Percentiles rank a stretch among this genome's conserved stretches.
Evolutionary conservation across 139 green algal species (phyloP).

Genomic region (Axilococcus clingmanii): DNA sequence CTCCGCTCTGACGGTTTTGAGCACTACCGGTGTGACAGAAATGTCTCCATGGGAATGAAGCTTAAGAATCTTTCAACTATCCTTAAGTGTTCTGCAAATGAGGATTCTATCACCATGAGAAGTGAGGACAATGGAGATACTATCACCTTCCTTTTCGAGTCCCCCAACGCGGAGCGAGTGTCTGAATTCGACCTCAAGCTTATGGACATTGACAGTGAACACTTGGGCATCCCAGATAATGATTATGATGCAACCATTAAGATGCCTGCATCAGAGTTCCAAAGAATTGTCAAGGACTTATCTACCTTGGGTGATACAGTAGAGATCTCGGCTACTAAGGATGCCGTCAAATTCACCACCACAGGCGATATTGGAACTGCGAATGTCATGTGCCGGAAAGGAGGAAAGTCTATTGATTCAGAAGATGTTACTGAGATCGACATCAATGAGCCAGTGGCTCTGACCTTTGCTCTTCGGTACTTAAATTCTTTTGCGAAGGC

Average conservation of each 20-base stretch:
- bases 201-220: conserved; percentile 98
- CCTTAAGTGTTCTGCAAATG: conserved; percentile 92
- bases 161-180: conserved; percentile 68
- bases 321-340: conserved; percentile 88
- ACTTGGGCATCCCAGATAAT: conserved; percentile 92
- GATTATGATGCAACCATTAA: conserved; percentile 80
- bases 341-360: conserved; percentile 95
- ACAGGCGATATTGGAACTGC: conserved; percentile 90
- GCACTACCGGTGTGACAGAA: conserved; percentile 92
- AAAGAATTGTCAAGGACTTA: conserved; percentile 81
- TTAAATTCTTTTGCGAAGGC: conserved; percentile 94
- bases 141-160: conserved; percentile 97
- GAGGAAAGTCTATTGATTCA: conserved; percentile 22
- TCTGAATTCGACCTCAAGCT: conserved; percentile 98
- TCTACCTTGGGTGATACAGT: conserved; percentile 89
- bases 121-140: conserved; percentile 86
- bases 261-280: conserved; percentile 87
- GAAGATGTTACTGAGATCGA: conserved; percentile 86
- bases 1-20: conserved; percentile 91
- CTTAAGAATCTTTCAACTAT: conserved; percentile 94
- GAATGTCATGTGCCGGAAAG: conserved; percentile 71
- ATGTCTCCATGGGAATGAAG: conserved; percentile 87
- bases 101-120: conserved; percentile 96
- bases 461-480: conserved; percentile 97
- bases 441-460: conserved; percentile 82